Conservation (phyloP, 129 eudicot species). For the Flaveria trinervia region DNA sequence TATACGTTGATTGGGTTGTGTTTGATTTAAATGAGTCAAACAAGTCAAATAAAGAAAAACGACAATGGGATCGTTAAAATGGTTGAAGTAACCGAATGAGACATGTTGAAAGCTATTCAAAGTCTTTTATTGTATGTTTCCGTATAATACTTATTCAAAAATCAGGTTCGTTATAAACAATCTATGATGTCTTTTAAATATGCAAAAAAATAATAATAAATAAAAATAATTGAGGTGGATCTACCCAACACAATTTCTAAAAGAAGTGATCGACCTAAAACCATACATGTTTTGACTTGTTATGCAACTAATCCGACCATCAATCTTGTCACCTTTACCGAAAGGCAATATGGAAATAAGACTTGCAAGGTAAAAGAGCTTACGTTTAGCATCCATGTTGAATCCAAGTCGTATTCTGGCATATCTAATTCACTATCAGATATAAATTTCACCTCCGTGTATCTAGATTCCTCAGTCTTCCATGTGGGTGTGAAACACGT, state of each 20-base stretch:
- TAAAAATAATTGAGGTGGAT: not conserved
- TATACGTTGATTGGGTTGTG: too few relatives aligned
- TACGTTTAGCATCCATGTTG: conserved; percentile 35
- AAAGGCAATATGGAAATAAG: not conserved
- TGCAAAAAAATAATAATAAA: too few relatives aligned
- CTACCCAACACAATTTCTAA: not conserved
- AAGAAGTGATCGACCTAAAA: not conserved
- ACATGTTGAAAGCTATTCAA: too few relatives aligned
- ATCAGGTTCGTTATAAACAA: not conserved
- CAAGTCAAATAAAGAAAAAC: too few relatives aligned
- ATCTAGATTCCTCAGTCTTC: conserved; percentile 60
- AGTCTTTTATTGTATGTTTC: too few relatives aligned
- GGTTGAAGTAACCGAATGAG: too few relatives aligned
- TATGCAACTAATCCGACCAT: not conserved
- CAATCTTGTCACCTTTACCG: not conserved
- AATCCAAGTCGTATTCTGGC: conserved; percentile 49
- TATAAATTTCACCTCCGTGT: conserved; percentile 53
- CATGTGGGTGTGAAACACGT: conserved; percentile 37
- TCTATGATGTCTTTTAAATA: not conserved
- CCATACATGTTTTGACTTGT: not conserved
- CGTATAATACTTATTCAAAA: not conserved
- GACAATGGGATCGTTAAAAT: too few relatives aligned
- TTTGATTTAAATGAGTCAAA: too few relatives aligned
- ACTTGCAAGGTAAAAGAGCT: conserved; percentile 16
- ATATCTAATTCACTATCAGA: conserved; percentile 44